These are phyloP conservation scores for Apiospora rasikravindrae DNA, from an alignment of 2,329 filamentous ascomycete genomes.

Conservation along the genomic window DNA sequence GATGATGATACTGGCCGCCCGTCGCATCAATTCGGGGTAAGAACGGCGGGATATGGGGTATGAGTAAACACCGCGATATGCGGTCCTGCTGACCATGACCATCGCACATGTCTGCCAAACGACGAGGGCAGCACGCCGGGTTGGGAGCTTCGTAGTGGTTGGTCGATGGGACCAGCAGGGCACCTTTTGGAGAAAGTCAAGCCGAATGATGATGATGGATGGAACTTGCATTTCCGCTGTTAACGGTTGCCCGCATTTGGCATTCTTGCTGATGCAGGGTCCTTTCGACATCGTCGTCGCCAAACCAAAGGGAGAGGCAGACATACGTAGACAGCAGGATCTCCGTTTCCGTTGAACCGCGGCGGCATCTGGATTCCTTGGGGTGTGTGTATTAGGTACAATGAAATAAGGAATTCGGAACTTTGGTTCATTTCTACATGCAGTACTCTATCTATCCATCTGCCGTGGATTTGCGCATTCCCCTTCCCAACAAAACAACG, in stretches of 20 bases:
- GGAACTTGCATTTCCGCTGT: not conserved
- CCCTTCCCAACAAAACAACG: conserved; percentile 1
- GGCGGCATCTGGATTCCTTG: not conserved
- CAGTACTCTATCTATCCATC: not conserved
- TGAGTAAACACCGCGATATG: not conserved
- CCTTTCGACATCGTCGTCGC: not conserved
- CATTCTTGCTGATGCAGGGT: not conserved
- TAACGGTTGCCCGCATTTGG: not conserved
- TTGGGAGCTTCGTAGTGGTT: not conserved
- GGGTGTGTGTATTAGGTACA: not conserved
- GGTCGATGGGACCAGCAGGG: not conserved
- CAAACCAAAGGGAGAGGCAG: not conserved
- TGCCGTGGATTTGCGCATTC: not conserved
- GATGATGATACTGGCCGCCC: not conserved
- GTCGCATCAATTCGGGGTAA: not conserved
- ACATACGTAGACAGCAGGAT: not conserved
- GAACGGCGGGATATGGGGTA: not conserved
- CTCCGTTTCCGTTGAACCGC: conserved; percentile 11
- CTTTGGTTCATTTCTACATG: not conserved
- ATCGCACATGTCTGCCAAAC: not conserved
- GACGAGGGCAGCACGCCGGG: not conserved
- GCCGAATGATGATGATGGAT: not conserved
- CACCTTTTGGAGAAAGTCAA: conserved; percentile 1
- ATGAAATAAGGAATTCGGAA: not conserved
- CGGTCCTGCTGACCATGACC: conserved; percentile 9